phyloP scores from a whole-genome alignment of 1,284 basidiomycete species.

The Mycena sp. region DNA sequence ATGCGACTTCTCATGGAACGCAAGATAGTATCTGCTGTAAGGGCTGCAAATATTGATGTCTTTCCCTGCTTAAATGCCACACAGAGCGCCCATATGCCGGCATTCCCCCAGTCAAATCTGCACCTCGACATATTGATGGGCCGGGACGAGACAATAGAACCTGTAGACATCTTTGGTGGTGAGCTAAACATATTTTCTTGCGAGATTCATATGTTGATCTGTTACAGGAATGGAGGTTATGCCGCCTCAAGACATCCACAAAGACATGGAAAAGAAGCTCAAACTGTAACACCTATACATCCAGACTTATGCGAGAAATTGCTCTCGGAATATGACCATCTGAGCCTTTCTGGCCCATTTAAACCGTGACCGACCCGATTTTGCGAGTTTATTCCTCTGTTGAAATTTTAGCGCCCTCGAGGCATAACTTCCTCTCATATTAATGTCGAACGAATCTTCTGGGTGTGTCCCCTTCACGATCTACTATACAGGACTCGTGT shows the following conservation, averaged over 20 bases:
- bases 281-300: slow-evolving; percentile 51
- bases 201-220: slow-evolving; percentile 15
- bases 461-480: too few relatives aligned
- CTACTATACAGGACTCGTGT: too few relatives aligned
- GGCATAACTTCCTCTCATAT: too few relatives aligned
- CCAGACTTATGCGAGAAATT: too few relatives aligned
- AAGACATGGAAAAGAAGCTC: slow-evolving; percentile 78
- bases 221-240: slow-evolving; percentile 63
- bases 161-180: slow-evolving; percentile 81
- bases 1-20: slow-evolving; percentile 94
- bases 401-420: too few relatives aligned
- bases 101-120: slow-evolving; percentile 75
- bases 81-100: slow-evolving; percentile 73
- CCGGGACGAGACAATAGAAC: slow-evolving; percentile 83
- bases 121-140: slow-evolving; percentile 93
- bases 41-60: slow-evolving; percentile 35
- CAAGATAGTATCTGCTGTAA: slow-evolving; percentile 82
- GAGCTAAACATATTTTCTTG: background rate
- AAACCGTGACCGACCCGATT: too few relatives aligned
- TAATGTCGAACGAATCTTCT: too few relatives aligned
- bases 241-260: slow-evolving; percentile 68
- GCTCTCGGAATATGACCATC: background rate
- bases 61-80: slow-evolving; percentile 2
- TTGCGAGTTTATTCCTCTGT: too few relatives aligned
- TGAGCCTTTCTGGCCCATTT: background rate